Base-by-base conservation (phyloP, 192 early-diverging fungal genomes). In the Coemansia sp. region DNA sequence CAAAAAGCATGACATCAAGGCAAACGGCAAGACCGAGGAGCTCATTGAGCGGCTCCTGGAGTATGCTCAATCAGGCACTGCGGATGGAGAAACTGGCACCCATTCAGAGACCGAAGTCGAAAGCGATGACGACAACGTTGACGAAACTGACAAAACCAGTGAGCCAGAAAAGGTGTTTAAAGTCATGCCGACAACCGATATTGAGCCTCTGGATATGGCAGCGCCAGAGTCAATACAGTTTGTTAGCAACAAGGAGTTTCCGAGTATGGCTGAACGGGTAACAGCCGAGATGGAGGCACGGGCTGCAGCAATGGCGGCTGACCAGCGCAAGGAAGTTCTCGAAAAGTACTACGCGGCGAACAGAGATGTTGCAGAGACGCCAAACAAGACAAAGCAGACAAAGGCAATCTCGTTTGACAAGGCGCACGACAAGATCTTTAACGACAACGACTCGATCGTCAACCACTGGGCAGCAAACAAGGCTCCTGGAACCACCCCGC, bases 401-500 rank as follows among this genome's bases (percentile, higher is more conserved):
- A 74, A 80, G 54, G 31, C 68, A 2, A 52, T 64, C 10, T 37
- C 56, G 5, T 80, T 74, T 55, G 66, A 74, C 44, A 60, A 64
- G 53, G 68, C 68, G 10, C 78, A 80, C 47, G 63, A 67, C 12
- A 80, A 66, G 48, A 60, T 80, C 2, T 80, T 80, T 48, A 50
- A 55, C 34, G 25, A 49, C 26, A 56, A 65, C 56, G 78, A 80
- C 31, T 80, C 78, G 15, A 80, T 80, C 40, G 58, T 57, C 14
- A 74, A 52, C 59, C 78, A 80, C 37, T 80, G 78, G 78, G 52
- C 78, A 1, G 67, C 76, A 54, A 71, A 61, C 37, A 71, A 68
- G 56, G 46, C 47, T 2, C 38, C 68, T 44, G 65, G 57, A 5
- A 55, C 68, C 7, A 73, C 76, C 5, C 76, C 76, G 7, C 57